phyloP scores from a whole-genome alignment of 1,284 basidiomycete species.

The Sanguinoderma infundibulare region DNA sequence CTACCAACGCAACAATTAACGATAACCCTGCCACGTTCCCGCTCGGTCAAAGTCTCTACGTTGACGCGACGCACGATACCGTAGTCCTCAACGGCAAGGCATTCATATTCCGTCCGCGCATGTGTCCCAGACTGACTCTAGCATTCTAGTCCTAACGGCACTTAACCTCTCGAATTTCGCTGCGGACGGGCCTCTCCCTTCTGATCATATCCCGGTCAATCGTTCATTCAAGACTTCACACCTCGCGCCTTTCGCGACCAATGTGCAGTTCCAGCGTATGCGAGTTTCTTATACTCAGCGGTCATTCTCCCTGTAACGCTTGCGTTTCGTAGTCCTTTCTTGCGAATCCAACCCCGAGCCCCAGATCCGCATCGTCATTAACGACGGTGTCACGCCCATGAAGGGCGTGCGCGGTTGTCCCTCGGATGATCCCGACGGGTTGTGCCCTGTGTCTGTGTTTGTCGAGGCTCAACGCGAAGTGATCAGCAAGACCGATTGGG shows the following conservation, averaged over 20 bases:
- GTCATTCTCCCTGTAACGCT: conserved; percentile 4
- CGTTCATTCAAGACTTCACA: conserved; percentile 68
- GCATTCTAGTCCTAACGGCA: conserved; percentile 62
- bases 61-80: conserved; percentile 86
- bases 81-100: conserved; percentile 75
- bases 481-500: conserved; percentile 74
- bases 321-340: conserved; percentile 50
- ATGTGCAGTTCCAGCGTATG: conserved; percentile 76
- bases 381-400: conserved; percentile 88
- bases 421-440: conserved; percentile 65
- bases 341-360: conserved; percentile 54
- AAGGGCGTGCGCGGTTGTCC: conserved; percentile 77
- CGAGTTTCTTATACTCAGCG: conserved; percentile 7
- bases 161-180: conserved; percentile 78
- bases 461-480: conserved; percentile 72
- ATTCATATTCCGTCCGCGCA: not conserved
- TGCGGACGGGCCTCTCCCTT: conserved; percentile 68
- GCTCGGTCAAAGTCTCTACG: conserved; percentile 79
- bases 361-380: conserved; percentile 82
- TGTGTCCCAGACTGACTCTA: not conserved
- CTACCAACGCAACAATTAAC: conserved; percentile 82
- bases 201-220: conserved; percentile 68
- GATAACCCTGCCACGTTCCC: conserved; percentile 78
- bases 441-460: conserved; percentile 82
- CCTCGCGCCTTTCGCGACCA: conserved; percentile 79